Base-by-base conservation (phyloP, 2,329 filamentous ascomycete genomes). In the Ramichloridium luteum region DNA sequence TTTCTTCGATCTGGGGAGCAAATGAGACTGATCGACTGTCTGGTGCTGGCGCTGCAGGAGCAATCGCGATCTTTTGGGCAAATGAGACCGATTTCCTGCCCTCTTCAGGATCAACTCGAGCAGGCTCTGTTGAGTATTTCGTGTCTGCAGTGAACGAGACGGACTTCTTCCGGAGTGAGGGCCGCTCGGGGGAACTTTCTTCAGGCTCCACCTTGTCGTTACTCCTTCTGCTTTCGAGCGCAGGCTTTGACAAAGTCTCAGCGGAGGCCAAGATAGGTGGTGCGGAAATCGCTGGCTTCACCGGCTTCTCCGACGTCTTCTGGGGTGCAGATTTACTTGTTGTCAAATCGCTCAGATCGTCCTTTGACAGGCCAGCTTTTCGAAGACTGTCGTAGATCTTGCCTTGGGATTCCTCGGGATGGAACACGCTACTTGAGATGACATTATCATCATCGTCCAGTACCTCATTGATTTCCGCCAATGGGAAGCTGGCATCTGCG, bases 401-500 rank as follows among this genome's bases (percentile, higher is more conserved):
- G 6, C 74, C 64, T 12, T 80, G 71, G 10, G 69, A 62, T 31
- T 78, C 72, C 5, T 77, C 78, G 0, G 84, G 79, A n/a, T 59
- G 55, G 3, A 51, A 52, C 14, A 65, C 44, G 2, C 51, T 57
- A 42, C 58, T 60, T 2, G 61, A 80, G 30, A 93, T 57, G 3
- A 96, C 70, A 48, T 93, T 90, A 34, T 77, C 90, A 8, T 93
- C 73, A 6, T 94, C 86, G 50, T 96, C 90, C 14, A 96, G 64
- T 59, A 93, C 75, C 57, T 98, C 90, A 33, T 84, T 66, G 43
- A 98, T 96, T 47, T 96, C 90, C 17, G 80, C 86, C 36, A 96
- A 71, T 0, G 85, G 81, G 31, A 85, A 62, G 1, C 75, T 77
- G 9, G 80, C 78, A 38, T 80, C 74, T 22, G 36, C 31, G 68